phyloP scores from a whole-genome alignment of 2,329 filamentous ascomycete species.

The Trichoderma lentiforme region DNA sequence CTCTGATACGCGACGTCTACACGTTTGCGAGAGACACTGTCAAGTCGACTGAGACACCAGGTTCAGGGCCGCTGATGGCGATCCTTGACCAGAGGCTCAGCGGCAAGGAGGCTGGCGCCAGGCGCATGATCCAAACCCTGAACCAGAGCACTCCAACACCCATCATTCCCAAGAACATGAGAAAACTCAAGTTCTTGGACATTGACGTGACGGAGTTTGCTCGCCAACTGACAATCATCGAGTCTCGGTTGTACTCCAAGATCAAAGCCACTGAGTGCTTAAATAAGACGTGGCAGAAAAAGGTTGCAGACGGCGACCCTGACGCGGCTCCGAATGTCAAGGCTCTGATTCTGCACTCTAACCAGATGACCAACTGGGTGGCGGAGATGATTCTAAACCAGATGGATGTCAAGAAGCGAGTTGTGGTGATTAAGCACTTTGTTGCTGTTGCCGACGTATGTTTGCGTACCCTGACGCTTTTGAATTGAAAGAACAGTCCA shows the following conservation, averaged over 20 bases:
- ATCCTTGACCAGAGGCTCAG: conserved; percentile 84
- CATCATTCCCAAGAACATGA: conserved; percentile 98
- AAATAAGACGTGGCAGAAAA: conserved; percentile 99
- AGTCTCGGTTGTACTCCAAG: conserved; percentile 90
- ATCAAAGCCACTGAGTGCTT: conserved; percentile 94
- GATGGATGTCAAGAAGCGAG: conserved; percentile 89
- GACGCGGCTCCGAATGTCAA: conserved; percentile 94
- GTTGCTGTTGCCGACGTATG: conserved; percentile 91
- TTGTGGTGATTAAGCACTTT: conserved; percentile 98
- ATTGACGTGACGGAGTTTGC: conserved; percentile 96
- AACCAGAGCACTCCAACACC: conserved; percentile 79
- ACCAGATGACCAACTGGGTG: conserved; percentile 99
- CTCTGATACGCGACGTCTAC: conserved; percentile 84
- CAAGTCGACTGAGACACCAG: conserved; percentile 88
- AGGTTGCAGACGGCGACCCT: conserved; percentile 73
- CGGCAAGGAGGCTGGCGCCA: conserved; percentile 82
- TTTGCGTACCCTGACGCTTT: conserved; percentile 23
- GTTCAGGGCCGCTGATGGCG: conserved; percentile 77
- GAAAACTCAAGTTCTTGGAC: conserved; percentile 97
- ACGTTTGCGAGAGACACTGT: conserved; percentile 89
- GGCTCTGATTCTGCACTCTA: conserved; percentile 93
- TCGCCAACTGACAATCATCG: conserved; percentile 94
- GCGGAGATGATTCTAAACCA: conserved; percentile 98
- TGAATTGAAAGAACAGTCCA: not conserved
- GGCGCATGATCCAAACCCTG: conserved; percentile 81